These are phyloP conservation scores for Fusarium verticillioides DNA, from an alignment of 2,329 filamentous ascomycete genomes.

Conservation along the genomic window DNA sequence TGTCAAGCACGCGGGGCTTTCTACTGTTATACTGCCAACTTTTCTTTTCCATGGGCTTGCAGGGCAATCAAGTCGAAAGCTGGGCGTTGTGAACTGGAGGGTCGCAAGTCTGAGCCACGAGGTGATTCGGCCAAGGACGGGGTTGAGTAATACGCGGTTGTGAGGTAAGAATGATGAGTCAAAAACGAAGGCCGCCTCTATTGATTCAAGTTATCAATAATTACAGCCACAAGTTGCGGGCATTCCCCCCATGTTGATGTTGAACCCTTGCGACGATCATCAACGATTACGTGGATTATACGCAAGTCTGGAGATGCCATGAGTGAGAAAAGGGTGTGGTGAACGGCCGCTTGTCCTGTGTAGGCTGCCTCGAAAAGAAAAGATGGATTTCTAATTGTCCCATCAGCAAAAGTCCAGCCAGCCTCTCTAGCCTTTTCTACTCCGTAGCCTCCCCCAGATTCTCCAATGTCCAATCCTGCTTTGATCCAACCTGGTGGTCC, in stretches of 20 bases:
- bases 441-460: conserved; percentile 16
- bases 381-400: conserved; percentile 23
- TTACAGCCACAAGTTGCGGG: conserved; percentile 1
- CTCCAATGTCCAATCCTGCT: conserved; percentile 24
- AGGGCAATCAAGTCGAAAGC: conserved; percentile 5
- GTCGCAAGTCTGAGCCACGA: conserved; percentile 40
- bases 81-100: conserved; percentile 13
- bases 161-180: conserved; percentile 36
- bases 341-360: conserved; percentile 1
- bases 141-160: conserved; percentile 19
- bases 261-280: conserved; percentile 28
- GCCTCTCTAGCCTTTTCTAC: neutral
- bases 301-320: conserved; percentile 12
- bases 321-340: conserved; percentile 30
- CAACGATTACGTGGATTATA: conserved; percentile 35
- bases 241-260: neutral
- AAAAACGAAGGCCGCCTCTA: conserved; percentile 11
- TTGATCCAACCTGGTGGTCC: conserved; percentile 21
- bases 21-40: conserved; percentile 16
- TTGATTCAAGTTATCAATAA: conserved; percentile 1
- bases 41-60: neutral
- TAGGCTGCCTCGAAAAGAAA: neutral
- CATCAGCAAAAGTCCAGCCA: conserved; percentile 9
- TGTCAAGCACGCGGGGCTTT: conserved; percentile 32
- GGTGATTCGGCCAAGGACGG: conserved; percentile 14